phyloP scores from a whole-genome alignment of 2,329 filamentous ascomycete species.

The Aspergillus tubingensis region DNA sequence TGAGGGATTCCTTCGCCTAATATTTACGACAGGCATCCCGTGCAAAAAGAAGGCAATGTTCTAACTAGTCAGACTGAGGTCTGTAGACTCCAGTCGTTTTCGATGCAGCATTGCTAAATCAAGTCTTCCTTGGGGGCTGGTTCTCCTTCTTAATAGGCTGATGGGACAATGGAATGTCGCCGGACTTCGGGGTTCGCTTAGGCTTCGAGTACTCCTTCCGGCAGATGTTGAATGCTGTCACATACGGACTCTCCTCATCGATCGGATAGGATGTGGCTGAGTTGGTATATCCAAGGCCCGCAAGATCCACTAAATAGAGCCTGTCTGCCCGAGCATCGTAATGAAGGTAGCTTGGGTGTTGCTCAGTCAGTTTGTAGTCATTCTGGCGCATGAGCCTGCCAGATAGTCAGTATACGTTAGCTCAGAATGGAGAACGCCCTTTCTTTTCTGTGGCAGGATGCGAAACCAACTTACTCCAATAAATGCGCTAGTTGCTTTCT shows the following conservation, averaged over 20 bases:
- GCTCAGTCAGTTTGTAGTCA: neutral
- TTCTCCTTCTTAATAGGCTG: neutral
- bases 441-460: too few relatives aligned
- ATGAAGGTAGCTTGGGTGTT: neutral
- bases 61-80: too few relatives aligned
- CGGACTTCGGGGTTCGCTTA: neutral
- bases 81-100: too few relatives aligned
- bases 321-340: neutral
- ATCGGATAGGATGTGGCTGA: neutral
- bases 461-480: neutral
- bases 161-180: neutral
- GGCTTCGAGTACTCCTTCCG: neutral
- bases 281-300: neutral
- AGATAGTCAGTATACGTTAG: neutral
- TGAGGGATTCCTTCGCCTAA: too few relatives aligned
- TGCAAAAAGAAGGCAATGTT: too few relatives aligned
- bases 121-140: neutral
- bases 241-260: neutral
- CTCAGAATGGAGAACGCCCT: neutral
- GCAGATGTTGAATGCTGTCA: constrained; percentile 1
- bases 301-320: neutral
- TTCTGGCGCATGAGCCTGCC: neutral
- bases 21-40: too few relatives aligned
- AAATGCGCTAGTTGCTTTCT: neutral
- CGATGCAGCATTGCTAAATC: too few relatives aligned